These are phyloP conservation scores for Trichoderma simmonsii DNA, from an alignment of 2,329 filamentous ascomycete genomes.

Conservation along the genomic window DNA sequence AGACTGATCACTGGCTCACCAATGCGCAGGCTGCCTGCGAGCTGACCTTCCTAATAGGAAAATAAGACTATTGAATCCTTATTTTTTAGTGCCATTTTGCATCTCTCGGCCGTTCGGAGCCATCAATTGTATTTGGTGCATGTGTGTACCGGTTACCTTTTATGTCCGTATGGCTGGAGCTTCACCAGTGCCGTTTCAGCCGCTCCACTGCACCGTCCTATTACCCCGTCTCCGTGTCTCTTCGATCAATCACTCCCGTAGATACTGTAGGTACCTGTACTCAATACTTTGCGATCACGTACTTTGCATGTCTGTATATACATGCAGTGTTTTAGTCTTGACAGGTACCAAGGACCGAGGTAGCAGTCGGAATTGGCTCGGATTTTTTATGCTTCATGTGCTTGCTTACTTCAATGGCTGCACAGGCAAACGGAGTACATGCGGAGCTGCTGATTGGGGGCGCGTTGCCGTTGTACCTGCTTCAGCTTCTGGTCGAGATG, in stretches of 20 bases:
- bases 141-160: background rate
- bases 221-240: background rate
- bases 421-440: background rate
- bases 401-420: background rate
- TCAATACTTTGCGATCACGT: background rate
- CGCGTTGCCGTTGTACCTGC: background rate
- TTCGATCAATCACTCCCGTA: background rate
- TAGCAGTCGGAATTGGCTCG: background rate
- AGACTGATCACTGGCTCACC: background rate
- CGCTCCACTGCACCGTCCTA: background rate
- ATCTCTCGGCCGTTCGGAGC: background rate
- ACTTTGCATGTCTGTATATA: background rate
- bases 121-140: background rate
- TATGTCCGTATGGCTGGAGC: background rate
- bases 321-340: background rate
- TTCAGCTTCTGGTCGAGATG: constrained; percentile 1
- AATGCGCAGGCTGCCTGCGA: background rate
- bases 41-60: background rate
- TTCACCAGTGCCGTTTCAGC: background rate
- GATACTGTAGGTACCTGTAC: background rate
- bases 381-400: background rate
- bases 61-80: background rate
- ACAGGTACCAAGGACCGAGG: background rate
- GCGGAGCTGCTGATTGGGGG: background rate
- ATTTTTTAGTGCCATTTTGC: background rate